Conservation (phyloP, 2,329 filamentous ascomycete genomes). For the Penicillium nordicum region DNA sequence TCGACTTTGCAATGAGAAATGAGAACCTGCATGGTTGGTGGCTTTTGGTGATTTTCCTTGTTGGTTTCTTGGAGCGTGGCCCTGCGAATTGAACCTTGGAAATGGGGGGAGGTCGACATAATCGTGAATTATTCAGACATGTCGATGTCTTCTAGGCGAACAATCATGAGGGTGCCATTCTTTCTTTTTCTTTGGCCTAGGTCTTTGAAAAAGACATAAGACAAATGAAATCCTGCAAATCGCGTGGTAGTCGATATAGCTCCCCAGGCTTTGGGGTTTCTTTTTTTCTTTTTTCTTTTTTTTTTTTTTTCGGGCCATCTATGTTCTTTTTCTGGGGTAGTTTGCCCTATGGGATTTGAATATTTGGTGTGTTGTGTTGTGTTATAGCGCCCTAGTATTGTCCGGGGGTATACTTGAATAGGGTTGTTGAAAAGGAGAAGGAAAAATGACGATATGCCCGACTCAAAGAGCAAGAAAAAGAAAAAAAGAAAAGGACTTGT, state of each 20-base stretch:
- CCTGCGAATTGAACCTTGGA: not conserved
- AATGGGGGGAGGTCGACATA: not conserved
- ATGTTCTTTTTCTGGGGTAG: not conserved
- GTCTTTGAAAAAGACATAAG: not conserved
- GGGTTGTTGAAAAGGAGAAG: not conserved
- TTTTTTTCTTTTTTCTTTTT: too few relatives aligned
- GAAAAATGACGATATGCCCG: not conserved
- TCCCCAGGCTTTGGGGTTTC: not conserved
- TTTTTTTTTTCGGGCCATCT: not conserved
- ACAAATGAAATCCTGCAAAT: not conserved
- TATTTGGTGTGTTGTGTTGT: not conserved
- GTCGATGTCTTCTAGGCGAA: not conserved
- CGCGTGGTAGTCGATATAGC: not conserved
- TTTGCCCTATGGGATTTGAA: not conserved
- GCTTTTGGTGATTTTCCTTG: not conserved
- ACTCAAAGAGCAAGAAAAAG: not conserved
- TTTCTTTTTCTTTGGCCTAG: not conserved
- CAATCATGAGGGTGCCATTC: not conserved
- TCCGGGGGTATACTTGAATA: not conserved
- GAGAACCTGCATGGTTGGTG: not conserved
- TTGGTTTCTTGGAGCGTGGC: not conserved
- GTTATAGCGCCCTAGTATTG: not conserved
- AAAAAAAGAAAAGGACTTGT: not conserved
- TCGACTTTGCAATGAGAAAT: not conserved
- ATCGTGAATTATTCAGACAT: not conserved